phyloP scores from a whole-genome alignment of 2,329 filamentous ascomycete species.

The Penicillium vulpinum region DNA sequence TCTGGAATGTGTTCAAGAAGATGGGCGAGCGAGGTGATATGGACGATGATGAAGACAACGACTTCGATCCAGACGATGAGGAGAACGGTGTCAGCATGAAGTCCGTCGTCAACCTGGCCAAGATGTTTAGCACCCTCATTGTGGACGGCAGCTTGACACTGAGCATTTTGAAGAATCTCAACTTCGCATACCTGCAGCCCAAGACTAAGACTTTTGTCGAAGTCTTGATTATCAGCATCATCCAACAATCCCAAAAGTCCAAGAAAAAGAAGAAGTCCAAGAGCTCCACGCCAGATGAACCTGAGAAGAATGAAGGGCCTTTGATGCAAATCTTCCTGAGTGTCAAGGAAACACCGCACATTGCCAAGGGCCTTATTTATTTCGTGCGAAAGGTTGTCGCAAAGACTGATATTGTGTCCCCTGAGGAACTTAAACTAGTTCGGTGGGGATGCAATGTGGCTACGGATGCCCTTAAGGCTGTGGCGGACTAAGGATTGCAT shows the following conservation, averaged over 20 bases:
- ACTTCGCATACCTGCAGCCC: slow-evolving; percentile 73
- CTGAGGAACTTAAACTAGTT: slow-evolving; percentile 54
- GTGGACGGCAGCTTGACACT: slow-evolving; percentile 60
- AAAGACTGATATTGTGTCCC: slow-evolving; percentile 60
- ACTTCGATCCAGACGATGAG: slow-evolving; percentile 54
- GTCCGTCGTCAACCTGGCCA: slow-evolving; percentile 66
- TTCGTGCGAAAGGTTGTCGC: slow-evolving; percentile 75
- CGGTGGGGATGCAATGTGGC: slow-evolving; percentile 47
- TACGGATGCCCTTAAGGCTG: slow-evolving; percentile 42
- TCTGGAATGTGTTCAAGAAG: slow-evolving; percentile 82
- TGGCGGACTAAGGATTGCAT: slow-evolving; percentile 23
- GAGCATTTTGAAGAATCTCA: slow-evolving; percentile 63
- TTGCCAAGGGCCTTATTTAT: slow-evolving; percentile 74
- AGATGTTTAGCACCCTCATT: slow-evolving; percentile 64
- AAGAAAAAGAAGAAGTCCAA: slow-evolving; percentile 28
- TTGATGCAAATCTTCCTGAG: slow-evolving; percentile 68
- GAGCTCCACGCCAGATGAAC: slow-evolving; percentile 21
- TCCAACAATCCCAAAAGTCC: slow-evolving; percentile 64
- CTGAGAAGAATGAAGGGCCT: slow-evolving; percentile 54
- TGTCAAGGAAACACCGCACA: slow-evolving; percentile 62
- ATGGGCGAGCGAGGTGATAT: slow-evolving; percentile 70
- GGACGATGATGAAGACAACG: slow-evolving; percentile 63
- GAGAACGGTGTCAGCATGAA: slow-evolving; percentile 54
- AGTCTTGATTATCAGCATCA: slow-evolving; percentile 71
- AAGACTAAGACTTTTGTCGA: slow-evolving; percentile 80